Percentiles rank a stretch among this genome's conserved stretches.
Conservation (phyloP, 2,329 filamentous ascomycete species). For the Aspergillus tanneri region DNA sequence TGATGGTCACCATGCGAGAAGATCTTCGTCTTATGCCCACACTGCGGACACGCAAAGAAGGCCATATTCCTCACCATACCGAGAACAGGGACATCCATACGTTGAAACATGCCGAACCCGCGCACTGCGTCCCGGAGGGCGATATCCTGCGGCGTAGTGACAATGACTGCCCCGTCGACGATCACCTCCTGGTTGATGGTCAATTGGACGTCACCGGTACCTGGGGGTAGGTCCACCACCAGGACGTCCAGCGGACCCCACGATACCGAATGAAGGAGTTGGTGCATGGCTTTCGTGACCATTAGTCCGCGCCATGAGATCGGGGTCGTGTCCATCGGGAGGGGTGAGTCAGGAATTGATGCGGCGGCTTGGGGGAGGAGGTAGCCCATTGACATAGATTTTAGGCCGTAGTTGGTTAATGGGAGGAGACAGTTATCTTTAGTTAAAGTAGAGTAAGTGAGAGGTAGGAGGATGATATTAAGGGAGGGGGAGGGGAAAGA, state of each 20-base stretch:
- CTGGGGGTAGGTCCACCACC: constrained; percentile 86
- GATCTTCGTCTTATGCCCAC: constrained; percentile 69
- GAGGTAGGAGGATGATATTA: neutral
- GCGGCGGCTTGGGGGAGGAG: constrained; percentile 16
- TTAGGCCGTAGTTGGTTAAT: constrained; percentile 89
- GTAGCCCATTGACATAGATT: constrained; percentile 94
- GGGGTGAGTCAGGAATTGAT: neutral
- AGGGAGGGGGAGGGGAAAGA: neutral
- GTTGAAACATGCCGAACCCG: constrained; percentile 89
- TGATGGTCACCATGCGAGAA: constrained; percentile 56
- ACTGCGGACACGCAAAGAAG: constrained; percentile 76
- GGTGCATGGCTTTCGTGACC: constrained; percentile 96
- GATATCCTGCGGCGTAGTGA: constrained; percentile 91
- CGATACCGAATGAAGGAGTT: constrained; percentile 90
- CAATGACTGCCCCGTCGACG: constrained; percentile 79
- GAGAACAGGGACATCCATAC: constrained; percentile 72
- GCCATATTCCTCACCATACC: constrained; percentile 94
- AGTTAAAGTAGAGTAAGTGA: neutral
- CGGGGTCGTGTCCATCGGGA: constrained; percentile 58
- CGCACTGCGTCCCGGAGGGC: constrained; percentile 89
- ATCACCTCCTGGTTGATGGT: constrained; percentile 94
- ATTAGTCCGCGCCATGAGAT: constrained; percentile 95
- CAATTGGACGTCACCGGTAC: constrained; percentile 92
- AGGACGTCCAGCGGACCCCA: constrained; percentile 89
- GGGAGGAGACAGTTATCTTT: constrained; percentile 66